Conservation (phyloP, 2,329 filamentous ascomycete genomes). For the Cordyceps militaris region DNA sequence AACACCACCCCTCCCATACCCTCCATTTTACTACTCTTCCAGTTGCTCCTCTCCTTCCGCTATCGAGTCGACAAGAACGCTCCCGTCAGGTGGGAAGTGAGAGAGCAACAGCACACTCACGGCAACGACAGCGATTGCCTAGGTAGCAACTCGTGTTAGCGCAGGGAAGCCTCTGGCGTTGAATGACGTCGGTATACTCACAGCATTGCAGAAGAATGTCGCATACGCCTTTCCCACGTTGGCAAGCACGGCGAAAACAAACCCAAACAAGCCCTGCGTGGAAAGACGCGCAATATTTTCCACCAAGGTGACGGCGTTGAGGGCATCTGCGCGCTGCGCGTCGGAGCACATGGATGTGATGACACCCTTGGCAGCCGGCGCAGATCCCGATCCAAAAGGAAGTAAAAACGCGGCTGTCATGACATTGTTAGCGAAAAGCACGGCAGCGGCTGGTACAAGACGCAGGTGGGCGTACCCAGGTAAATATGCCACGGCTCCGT, state of each 20-base stretch:
- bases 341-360: slow-evolving; percentile 63
- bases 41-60: neutral
- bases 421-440: neutral
- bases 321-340: slow-evolving; percentile 55
- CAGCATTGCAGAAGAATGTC: slow-evolving; percentile 63
- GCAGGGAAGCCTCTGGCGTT: neutral
- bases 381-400: slow-evolving; percentile 62
- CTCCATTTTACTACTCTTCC: neutral
- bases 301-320: slow-evolving; percentile 62
- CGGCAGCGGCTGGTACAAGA: fast-evolving
- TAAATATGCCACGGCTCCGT: slow-evolving; percentile 62
- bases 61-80: slow-evolving; percentile 15
- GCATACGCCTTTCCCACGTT: slow-evolving; percentile 50
- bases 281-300: slow-evolving; percentile 60
- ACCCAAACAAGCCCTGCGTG: slow-evolving; percentile 59
- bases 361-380: slow-evolving; percentile 64
- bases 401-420: slow-evolving; percentile 50
- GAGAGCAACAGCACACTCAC: slow-evolving; percentile 35
- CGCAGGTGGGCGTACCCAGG: slow-evolving; percentile 33
- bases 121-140: slow-evolving; percentile 45
- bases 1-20: neutral
- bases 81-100: slow-evolving; percentile 34
- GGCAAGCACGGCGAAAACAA: slow-evolving; percentile 58
- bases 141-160: slow-evolving; percentile 14
- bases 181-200: slow-evolving; percentile 24